Evolutionary conservation across 176 grass and related monocot genomes (phyloP), one percentile per base, ranked within the genome.

Genomic region (Saccharum officinarum): DNA sequence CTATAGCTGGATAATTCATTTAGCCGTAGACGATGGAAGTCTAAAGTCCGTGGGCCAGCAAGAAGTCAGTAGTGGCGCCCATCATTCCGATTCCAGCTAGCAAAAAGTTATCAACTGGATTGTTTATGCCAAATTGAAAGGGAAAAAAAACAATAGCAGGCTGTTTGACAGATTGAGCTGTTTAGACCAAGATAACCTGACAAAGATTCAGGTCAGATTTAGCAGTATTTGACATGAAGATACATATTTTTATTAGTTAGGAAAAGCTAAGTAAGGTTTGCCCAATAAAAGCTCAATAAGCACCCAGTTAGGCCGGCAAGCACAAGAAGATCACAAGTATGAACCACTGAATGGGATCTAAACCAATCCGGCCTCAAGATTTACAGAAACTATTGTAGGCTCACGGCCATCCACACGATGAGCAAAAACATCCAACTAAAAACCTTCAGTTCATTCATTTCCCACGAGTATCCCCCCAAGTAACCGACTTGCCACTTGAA

Each of bases 1-100:
- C 59, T 80, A 73, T 28, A 79, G 59, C 73, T 89, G 79, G 70
- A 22, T 67, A 26, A 79, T 84, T 49, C 39, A 55, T 67, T 73
- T 74, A 20, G 44, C 4, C 42, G 25, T 74, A 47, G 83, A 54
- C 37, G 26, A 57, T 59, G 68, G 17, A 67, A 37, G 34, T 79
- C 68, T 72, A 79, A 87, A 80, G 68, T 68, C 36, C 36, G 25
- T 57, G 10, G 80, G 68, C 37, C 87, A 61, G 60, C 60, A 45
- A 79, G 25, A 73, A 46, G 37, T 37, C 50, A 79, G 26, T 84
- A 79, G 26, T 46, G 59, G 45, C 22, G 46, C 25, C 67, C 37
- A 73, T 84, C 33, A 38, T 42, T 76, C 72, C 57, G 14, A 15
- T 76, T 52, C 72, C 72, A 50, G 44, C 47, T 28, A 69, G n/a